Evolutionary conservation across 2,329 filamentous ascomycete genomes (phyloP).

Genomic region (Podosphaera fusca): DNA sequence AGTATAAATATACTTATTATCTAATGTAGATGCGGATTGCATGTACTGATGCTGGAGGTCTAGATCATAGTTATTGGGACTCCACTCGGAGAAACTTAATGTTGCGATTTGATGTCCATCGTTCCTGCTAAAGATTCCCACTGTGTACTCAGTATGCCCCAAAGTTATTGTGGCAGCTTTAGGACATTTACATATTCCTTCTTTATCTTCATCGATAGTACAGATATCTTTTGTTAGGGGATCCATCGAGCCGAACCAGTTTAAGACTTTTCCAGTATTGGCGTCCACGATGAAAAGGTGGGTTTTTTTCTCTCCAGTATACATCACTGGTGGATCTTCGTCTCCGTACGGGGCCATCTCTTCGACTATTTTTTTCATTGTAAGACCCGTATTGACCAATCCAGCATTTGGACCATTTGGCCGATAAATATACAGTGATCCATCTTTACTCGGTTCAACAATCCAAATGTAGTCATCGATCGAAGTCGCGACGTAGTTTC

Average conservation of each 20-base stretch:
- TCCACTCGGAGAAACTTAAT: constrained; percentile 85
- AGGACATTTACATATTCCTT: constrained; percentile 41
- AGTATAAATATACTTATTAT: constrained; percentile 71
- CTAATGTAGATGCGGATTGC: constrained; percentile 24
- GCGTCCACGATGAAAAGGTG: constrained; percentile 78
- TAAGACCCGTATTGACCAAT: constrained; percentile 43
- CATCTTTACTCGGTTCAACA: constrained; percentile 74
- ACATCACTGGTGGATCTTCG: constrained; percentile 56
- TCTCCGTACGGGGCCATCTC: constrained; percentile 56
- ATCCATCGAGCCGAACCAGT: constrained; percentile 59
- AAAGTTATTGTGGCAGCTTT: constrained; percentile 61
- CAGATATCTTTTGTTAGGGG: constrained; percentile 53
- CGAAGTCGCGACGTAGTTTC: constrained; percentile 30
- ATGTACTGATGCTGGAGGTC: constrained; percentile 72
- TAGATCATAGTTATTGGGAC: constrained; percentile 69
- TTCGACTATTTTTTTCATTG: constrained; percentile 74
- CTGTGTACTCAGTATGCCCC: constrained; percentile 71
- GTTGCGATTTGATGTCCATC: constrained; percentile 62
- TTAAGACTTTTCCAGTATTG: constrained; percentile 56
- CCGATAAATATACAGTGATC: constrained; percentile 66
- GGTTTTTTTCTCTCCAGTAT: constrained; percentile 78
- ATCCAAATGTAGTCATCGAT: constrained; percentile 88
- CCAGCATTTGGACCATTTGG: constrained; percentile 36
- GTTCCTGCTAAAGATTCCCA: constrained; percentile 57
- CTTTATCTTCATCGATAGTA: constrained; percentile 20